These are phyloP conservation scores for Heliocybe sulcata DNA, from an alignment of 1,284 basidiomycete species.

Conservation along the genomic window DNA sequence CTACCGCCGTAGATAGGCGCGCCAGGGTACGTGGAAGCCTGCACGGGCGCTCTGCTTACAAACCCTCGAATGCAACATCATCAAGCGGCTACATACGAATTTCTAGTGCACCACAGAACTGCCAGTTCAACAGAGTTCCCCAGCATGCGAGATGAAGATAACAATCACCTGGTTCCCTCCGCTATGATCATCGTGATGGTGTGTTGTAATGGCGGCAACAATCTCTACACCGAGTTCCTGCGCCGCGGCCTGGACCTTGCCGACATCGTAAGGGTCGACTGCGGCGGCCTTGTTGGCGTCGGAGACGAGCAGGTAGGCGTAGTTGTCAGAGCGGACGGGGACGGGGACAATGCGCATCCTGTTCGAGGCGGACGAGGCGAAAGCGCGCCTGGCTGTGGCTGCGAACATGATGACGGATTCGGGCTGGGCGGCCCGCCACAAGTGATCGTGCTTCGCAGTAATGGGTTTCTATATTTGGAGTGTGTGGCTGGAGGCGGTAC, in stretches of 20 bases:
- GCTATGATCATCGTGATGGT: constrained; percentile 88
- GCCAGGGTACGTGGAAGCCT: constrained; percentile 59
- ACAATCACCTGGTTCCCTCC: constrained; percentile 58
- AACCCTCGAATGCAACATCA: not conserved
- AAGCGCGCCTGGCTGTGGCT: constrained; percentile 6
- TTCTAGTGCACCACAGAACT: constrained; percentile 25
- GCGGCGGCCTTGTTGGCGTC: constrained; percentile 66
- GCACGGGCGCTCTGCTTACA: not conserved
- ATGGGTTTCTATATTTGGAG: no score
- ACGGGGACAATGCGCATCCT: constrained; percentile 72
- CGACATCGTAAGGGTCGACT: constrained; percentile 80
- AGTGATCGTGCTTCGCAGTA: no score
- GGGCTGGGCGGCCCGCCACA: no score
- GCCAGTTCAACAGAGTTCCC: not conserved
- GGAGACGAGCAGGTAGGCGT: constrained; percentile 84
- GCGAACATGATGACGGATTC: not conserved
- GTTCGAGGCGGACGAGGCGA: constrained; percentile 16
- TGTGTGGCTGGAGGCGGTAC: no score
- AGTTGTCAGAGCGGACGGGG: constrained; percentile 79
- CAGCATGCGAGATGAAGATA: constrained; percentile 15
- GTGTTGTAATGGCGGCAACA: constrained; percentile 77
- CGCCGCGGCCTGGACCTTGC: constrained; percentile 66
- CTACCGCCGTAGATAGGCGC: constrained; percentile 85
- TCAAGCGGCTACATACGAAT: constrained; percentile 38
- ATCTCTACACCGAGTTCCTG: constrained; percentile 63